Evolutionary conservation across 345 rosid species (phyloP).

Genomic region (Dipteronia sinensis): DNA sequence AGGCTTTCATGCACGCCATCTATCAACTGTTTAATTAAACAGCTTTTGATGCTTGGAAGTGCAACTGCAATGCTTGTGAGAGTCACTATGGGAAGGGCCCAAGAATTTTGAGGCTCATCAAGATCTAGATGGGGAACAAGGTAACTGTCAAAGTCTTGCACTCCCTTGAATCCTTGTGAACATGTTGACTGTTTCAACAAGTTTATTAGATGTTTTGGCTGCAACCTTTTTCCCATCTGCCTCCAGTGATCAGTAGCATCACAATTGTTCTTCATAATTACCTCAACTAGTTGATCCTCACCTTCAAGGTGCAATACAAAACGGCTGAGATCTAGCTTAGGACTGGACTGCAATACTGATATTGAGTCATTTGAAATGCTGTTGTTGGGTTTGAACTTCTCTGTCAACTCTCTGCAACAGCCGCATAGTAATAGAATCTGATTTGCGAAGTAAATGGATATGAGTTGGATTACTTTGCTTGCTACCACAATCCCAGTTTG

Average conservation of each 20-base stretch:
- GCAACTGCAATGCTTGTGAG: constrained; percentile 70
- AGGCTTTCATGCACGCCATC: constrained; percentile 63
- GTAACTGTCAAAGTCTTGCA: constrained; percentile 57
- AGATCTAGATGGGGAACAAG: constrained; percentile 47
- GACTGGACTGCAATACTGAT: constrained; percentile 27
- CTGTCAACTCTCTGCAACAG: constrained; percentile 26
- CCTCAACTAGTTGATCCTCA: constrained; percentile 59
- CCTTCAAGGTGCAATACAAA: constrained; percentile 89
- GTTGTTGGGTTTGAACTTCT: constrained; percentile 22
- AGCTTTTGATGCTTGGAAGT: constrained; percentile 47
- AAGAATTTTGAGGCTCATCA: constrained; percentile 71
- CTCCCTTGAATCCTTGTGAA: constrained; percentile 57
- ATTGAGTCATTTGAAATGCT: constrained; percentile 43
- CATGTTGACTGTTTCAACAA: constrained; percentile 47
- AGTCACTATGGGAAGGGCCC: constrained; percentile 86
- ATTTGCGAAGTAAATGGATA: constrained; percentile 52
- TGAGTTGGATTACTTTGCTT: constrained; percentile 61
- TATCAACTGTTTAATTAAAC: constrained; percentile 39
- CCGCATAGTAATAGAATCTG: constrained; percentile 33
- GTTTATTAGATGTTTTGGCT: constrained; percentile 57
- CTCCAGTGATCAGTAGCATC: constrained; percentile 66
- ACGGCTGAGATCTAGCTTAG: constrained; percentile 49
- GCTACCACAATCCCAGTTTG: constrained; percentile 64
- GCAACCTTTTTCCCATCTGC: constrained; percentile 48
- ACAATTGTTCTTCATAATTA: constrained; percentile 60